These are phyloP conservation scores for Phlebiopsis gigantea DNA, from an alignment of 768 basidiomycete species.

Conservation along the genomic window DNA sequence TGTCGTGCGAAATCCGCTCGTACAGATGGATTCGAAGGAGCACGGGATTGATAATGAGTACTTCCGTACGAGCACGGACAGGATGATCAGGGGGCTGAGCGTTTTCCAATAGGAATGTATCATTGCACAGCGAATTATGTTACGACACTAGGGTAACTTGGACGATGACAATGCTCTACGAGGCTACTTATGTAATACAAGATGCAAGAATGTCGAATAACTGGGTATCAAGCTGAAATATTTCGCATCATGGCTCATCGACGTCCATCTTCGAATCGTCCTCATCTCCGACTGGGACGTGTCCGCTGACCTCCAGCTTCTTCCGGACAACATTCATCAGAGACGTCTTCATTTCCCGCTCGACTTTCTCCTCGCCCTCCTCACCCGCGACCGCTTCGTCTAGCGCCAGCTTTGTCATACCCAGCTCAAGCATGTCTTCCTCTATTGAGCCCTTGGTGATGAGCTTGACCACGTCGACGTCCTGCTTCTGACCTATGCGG, in stretches of 20 bases:
- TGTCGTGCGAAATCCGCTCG: constrained; percentile 88
- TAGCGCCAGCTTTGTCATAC: constrained; percentile 83
- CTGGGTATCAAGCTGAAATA: no score
- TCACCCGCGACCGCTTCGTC: constrained; percentile 93
- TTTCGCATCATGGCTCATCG: constrained; percentile 1
- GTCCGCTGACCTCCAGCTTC: constrained; percentile 61
- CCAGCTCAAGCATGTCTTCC: constrained; percentile 91
- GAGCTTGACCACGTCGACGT: constrained; percentile 92
- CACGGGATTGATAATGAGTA: constrained; percentile 92
- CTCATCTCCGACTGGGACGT: constrained; percentile 12
- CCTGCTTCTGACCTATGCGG: constrained; percentile 90
- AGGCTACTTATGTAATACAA: constrained; percentile 1
- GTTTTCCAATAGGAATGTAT: constrained; percentile 29
- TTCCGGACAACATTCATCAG: constrained; percentile 80
- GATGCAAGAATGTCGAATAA: background rate
- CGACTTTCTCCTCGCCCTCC: constrained; percentile 54
- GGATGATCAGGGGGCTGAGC: constrained; percentile 58
- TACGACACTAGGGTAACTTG: background rate
- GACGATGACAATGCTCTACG: background rate
- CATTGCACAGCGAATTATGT: background rate
- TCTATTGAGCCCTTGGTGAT: constrained; percentile 91
- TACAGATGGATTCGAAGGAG: constrained; percentile 75
- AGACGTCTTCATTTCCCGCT: constrained; percentile 76
- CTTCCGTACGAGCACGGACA: constrained; percentile 76
- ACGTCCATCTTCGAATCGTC: constrained; percentile 9